Evolutionary conservation across 306 rosid genomes (phyloP).

Genomic region (Vigna radiata): DNA sequence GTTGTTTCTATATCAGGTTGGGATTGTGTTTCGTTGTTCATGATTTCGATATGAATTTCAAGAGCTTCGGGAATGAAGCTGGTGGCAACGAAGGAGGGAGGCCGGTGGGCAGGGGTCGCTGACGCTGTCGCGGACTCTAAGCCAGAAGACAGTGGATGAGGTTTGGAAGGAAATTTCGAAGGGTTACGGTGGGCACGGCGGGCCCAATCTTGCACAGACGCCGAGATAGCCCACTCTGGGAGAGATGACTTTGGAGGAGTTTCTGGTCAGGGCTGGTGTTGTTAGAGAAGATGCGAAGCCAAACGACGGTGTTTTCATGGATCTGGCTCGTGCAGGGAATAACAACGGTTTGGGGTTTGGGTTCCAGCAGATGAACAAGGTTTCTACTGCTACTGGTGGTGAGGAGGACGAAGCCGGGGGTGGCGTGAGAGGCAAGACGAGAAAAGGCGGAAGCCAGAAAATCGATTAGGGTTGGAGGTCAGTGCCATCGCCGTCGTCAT

Average conservation of each 20-base stretch:
- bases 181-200: constrained; percentile 51
- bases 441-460: too few relatives aligned
- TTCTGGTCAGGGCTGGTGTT: constrained; percentile 86
- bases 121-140: constrained; percentile 85
- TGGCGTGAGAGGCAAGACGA: too few relatives aligned
- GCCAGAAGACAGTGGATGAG: constrained; percentile 92
- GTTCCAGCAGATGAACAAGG: constrained; percentile 60
- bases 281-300: constrained; percentile 85
- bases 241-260: constrained; percentile 95
- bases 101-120: constrained; percentile 74
- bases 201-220: constrained; percentile 60
- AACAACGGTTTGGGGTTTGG: constrained; percentile 56
- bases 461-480: too few relatives aligned
- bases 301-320: constrained; percentile 57
- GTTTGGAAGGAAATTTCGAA: constrained; percentile 80
- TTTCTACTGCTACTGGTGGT: constrained; percentile 33
- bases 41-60: constrained; percentile 62
- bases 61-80: constrained; percentile 60
- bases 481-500: too few relatives aligned
- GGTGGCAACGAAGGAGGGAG: constrained; percentile 45
- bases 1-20: too few relatives aligned
- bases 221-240: constrained; percentile 86
- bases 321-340: constrained; percentile 54
- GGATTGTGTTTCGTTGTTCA: constrained; percentile 44
- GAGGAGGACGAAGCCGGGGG: too few relatives aligned